Conservation (phyloP, 2,329 filamentous ascomycete genomes). For the Claviceps capensis region DNA sequence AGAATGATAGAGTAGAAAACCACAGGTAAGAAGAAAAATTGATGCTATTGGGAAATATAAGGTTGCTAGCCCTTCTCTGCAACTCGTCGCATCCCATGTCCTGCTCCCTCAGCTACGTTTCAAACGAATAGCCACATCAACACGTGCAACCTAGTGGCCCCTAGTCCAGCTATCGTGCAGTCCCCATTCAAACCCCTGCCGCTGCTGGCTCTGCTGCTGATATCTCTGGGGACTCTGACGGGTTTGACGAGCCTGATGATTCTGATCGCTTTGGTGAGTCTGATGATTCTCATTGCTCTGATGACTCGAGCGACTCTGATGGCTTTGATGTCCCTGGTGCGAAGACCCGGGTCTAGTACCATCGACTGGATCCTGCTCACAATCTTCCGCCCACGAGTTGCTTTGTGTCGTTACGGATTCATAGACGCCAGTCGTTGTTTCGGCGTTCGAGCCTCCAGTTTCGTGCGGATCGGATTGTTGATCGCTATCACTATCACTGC, state of each 20-base stretch:
- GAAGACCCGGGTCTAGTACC: not conserved
- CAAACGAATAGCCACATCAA: too few relatives aligned
- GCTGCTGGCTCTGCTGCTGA: slow-evolving; percentile 1
- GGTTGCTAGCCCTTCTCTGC: not conserved
- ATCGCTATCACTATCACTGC: not conserved
- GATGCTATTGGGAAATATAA: not conserved
- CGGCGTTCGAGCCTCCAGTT: not conserved
- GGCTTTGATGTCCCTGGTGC: not conserved
- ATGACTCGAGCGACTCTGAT: not conserved
- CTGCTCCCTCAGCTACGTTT: not conserved
- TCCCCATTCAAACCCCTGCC: slow-evolving; percentile 4
- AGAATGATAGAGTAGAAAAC: not conserved
- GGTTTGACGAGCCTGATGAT: not conserved
- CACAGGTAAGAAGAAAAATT: not conserved
- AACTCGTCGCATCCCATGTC: not conserved
- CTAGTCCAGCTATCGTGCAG: slow-evolving; percentile 4
- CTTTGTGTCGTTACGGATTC: not conserved
- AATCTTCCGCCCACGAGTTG: not conserved
- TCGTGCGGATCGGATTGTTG: not conserved
- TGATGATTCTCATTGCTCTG: not conserved
- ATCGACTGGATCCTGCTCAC: not conserved
- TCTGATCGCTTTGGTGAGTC: not conserved
- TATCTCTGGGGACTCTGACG: not conserved
- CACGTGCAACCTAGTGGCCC: not conserved
- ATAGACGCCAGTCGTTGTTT: not conserved